These are phyloP conservation scores for Saturnispora sanitii DNA, from an alignment of 805 yeast genomes.

Conservation along the genomic window DNA sequence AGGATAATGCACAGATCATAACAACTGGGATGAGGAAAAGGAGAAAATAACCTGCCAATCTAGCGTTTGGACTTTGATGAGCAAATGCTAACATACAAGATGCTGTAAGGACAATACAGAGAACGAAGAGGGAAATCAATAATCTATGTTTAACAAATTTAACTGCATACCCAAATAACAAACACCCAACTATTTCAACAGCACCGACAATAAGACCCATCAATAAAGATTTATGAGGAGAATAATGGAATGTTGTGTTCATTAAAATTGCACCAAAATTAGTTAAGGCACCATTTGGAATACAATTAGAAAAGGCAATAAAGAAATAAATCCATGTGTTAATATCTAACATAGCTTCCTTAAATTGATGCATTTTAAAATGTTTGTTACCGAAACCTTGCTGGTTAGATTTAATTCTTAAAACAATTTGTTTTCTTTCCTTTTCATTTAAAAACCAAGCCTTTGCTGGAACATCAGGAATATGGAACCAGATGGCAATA, in stretches of 20 bases:
- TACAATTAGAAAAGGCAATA: conserved; percentile 22
- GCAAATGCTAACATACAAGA: conserved; percentile 19
- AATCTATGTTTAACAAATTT: conserved; percentile 20
- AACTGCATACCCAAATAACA: conserved; percentile 22
- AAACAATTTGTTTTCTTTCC: conserved; percentile 32
- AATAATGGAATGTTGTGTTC: conserved; percentile 23
- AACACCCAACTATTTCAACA: conserved; percentile 25
- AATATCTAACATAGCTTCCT: conserved; percentile 31
- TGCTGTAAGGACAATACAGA: conserved; percentile 10
- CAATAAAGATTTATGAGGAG: conserved; percentile 17
- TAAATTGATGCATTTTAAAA: conserved; percentile 26
- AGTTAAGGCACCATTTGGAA: conserved; percentile 27
- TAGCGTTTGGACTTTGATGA: conserved; percentile 11
- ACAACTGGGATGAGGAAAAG: conserved; percentile 20
- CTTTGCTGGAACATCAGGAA: conserved; percentile 44
- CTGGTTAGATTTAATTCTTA: conserved; percentile 27
- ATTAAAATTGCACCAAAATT: conserved; percentile 34
- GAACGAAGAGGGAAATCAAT: conserved; percentile 15
- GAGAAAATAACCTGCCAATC: conserved; percentile 25
- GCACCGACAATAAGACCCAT: conserved; percentile 23
- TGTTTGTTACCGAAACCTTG: conserved; percentile 31
- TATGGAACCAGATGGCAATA: conserved; percentile 26
- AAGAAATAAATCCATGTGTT: conserved; percentile 29
- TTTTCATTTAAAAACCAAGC: conserved; percentile 33
- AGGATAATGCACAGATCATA: conserved; percentile 25